A percentile compares a stretch with the other conserved stretches of the same genome.
Conservation (phyloP, 176 grass and related monocot species). For the Echinochloa phyllopogon region DNA sequence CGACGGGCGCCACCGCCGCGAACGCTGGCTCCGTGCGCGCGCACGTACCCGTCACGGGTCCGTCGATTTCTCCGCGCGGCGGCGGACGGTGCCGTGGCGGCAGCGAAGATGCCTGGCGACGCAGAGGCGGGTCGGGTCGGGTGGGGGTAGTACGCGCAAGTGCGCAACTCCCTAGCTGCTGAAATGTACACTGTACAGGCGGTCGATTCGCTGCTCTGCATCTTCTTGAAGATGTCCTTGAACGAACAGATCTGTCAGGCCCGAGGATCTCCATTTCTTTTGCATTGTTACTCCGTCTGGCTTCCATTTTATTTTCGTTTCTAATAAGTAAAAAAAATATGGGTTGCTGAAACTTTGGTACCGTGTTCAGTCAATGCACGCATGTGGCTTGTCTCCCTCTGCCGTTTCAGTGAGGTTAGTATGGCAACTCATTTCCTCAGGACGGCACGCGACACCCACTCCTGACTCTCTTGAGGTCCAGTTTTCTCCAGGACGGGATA, state of each 20-base stretch:
- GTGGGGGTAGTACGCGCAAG: background rate
- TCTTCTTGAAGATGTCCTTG: background rate
- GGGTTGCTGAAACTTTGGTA: background rate
- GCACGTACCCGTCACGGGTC: background rate
- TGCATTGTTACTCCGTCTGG: background rate
- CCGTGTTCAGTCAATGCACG: background rate
- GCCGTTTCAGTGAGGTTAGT: background rate
- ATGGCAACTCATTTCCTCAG: background rate
- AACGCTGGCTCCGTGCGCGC: background rate
- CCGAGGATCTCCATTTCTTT: background rate
- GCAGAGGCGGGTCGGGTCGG: background rate
- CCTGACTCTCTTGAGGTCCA: background rate
- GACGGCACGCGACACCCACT: background rate
- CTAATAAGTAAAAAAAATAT: background rate
- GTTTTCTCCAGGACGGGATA: background rate
- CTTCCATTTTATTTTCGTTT: background rate
- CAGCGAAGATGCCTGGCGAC: background rate
- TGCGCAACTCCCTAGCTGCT: background rate
- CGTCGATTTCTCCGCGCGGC: background rate
- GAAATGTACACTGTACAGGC: background rate
- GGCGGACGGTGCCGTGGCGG: background rate
- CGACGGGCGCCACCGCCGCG: background rate
- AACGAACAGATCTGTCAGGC: background rate
- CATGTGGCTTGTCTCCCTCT: conserved; percentile 11
- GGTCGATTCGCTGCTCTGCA: background rate